Evolutionary conservation across 2,329 filamentous ascomycete species (phyloP).

Genomic region (Rachicladosporium sp.): DNA sequence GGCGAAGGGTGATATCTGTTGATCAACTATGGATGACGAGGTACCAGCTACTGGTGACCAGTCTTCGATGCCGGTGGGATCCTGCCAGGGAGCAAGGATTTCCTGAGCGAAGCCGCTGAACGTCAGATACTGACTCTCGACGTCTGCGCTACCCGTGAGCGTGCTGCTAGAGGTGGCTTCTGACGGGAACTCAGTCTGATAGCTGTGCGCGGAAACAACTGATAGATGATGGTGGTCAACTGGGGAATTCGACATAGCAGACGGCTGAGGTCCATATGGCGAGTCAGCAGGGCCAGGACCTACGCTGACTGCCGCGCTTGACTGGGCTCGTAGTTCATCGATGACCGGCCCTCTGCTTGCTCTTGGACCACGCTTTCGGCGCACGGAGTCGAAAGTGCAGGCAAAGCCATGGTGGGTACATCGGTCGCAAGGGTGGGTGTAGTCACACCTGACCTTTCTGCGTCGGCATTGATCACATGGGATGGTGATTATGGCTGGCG

Average conservation of each 20-base stretch:
- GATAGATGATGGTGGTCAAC: too few species aligned
- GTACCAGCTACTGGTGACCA: neutral
- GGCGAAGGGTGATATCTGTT: too few species aligned
- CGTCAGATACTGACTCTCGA: constrained; percentile 5
- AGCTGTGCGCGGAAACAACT: too few species aligned
- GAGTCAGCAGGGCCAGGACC: too few species aligned
- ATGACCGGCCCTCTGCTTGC: constrained; percentile 8
- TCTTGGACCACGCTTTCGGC: constrained; percentile 8
- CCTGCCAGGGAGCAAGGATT: neutral
- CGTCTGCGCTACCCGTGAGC: too few species aligned
- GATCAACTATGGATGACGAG: too few species aligned
- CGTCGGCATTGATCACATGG: constrained; percentile 8
- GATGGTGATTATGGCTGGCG: constrained; percentile 2
- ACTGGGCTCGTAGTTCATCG: constrained; percentile 6
- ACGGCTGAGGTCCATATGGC: too few species aligned
- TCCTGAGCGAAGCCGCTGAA: constrained; percentile 8
- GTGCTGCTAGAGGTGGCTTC: too few species aligned
- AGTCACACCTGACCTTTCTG: constrained; percentile 10
- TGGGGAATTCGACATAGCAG: too few species aligned
- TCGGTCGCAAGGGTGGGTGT: constrained; percentile 9
- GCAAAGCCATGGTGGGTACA: constrained; percentile 6
- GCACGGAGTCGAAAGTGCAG: constrained; percentile 7
- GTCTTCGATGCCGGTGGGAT: neutral
- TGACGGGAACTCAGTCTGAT: too few species aligned
- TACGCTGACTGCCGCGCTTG: neutral